Base-by-base conservation (phyloP, 352 stramenopile species). In the Phytophthora melonis region DNA sequence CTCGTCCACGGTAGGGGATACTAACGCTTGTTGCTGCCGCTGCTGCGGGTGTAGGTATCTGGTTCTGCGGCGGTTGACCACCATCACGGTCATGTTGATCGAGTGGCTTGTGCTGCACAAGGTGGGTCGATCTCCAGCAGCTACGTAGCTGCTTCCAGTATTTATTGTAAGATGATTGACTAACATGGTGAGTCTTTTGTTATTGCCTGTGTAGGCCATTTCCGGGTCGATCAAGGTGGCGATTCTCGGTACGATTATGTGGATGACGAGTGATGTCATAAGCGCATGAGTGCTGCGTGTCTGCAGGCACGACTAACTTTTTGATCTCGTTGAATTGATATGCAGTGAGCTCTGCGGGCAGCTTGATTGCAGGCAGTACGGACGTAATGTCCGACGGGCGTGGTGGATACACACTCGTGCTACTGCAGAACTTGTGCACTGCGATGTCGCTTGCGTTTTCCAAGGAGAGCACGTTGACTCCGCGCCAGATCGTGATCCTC, bases 61-160 rank as follows among this genome's bases (percentile, higher is more conserved):
- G 47, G 87, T 93, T 58, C 72, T 93, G 53, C 84, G 87, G 21
- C 78, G 87, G 9, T 77, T 93, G 56, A 92, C 84, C 11, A 93
- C 87, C 11, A 72, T 93, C 76, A 92, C 90, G 32, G 86, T 93
- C 59, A 81, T 93, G 76, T 71, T 92, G 58, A 90, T 93, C 71
- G 87, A 93, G 63, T 92, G 83, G 82, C 73, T 93, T 73, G 79
- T 92, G 60, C 77, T 92, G 47, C 69, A 81, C 74, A 90, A 93
- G 68, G 80, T 83, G n/a, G 18, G 56, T 36, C 2, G 19, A 47
- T 45, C 8, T 36, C n/a, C 13, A 23, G 7, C 13, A 18, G 11
- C 16, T 55, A n/a, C 8, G 45, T 43, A 45, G 18, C 25, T 1
- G 23, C 23, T 25, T 25, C 36, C 32, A 41, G 8, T 41, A 11